A percentile compares a stretch with the other conserved stretches of the same genome.
phyloP scores from a whole-genome alignment of 257 asterid genomes.

The Anisodus tanguticus region DNA sequence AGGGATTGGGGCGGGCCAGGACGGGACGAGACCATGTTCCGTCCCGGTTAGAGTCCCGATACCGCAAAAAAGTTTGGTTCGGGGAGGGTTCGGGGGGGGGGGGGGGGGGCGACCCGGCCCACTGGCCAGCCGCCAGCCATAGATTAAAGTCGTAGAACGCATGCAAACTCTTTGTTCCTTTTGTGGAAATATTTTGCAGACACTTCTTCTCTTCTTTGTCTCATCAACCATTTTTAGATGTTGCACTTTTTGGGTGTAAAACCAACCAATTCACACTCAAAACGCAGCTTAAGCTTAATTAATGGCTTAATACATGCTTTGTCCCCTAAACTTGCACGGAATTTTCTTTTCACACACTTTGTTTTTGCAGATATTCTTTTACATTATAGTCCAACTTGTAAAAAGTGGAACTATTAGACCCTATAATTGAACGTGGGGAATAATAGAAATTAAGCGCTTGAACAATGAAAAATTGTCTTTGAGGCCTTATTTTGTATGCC shows the following conservation, averaged over 20 bases:
- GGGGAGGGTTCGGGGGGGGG: too few relatives aligned
- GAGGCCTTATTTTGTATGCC: too few relatives aligned
- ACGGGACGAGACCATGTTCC: too few relatives aligned
- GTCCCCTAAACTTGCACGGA: neutral
- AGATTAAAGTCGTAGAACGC: constrained; percentile 4
- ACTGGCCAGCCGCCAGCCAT: too few relatives aligned
- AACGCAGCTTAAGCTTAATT: neutral
- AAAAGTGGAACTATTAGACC: too few relatives aligned
- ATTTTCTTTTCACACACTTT: neutral
- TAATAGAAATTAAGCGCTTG: too few relatives aligned
- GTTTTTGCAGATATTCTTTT: neutral
- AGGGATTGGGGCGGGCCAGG: too few relatives aligned
- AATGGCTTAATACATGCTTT: constrained; percentile 9
- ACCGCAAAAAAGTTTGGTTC: too few relatives aligned
- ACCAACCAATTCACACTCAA: constrained; percentile 18
- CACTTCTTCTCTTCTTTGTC: neutral
- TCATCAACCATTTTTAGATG: neutral
- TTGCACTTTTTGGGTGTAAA: constrained; percentile 14
- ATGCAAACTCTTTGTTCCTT: constrained; percentile 6
- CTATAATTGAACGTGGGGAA: too few relatives aligned
- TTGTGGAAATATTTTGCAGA: constrained; percentile 7
- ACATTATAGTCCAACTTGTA: neutral
- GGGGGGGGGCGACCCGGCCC: too few relatives aligned
- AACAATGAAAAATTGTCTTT: too few relatives aligned
- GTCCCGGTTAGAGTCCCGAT: too few relatives aligned